Base-by-base conservation (phyloP, 345 rosid genomes). In the Erucastrum elatum region DNA sequence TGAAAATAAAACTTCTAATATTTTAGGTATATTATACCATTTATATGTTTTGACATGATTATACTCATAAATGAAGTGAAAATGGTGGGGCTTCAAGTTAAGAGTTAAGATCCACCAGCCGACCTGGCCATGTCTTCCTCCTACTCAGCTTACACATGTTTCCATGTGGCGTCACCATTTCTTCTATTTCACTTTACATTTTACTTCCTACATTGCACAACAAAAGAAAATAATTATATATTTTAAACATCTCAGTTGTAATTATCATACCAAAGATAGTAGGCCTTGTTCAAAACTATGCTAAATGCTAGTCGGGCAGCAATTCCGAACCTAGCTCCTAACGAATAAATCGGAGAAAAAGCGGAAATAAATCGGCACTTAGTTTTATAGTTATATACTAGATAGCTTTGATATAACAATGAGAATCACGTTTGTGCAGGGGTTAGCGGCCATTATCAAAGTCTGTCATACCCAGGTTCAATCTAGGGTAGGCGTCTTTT, bases 131-230 rank as follows among this genome's bases (percentile, higher is more conserved):
- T 58, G 63, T 78, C 82, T 77, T 71, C 72, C 82, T 72, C 82
- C 82, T 65, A 78, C 82, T 72, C 82, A 78, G 77, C 82, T 65
- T 65, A 78, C 82, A 78, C 82, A 78, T 78, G 77, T 78, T 72
- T 58, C 68, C 82, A 78, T 78, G 81, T 78, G 81, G 72, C 60
- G 77, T 56, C 67, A 65, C 72, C 67, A 65, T 58, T 29, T 77
- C 76, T 77, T 55, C 72, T 77, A 55, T 35, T 64, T n/a, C 35
- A 37, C 30, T 71, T 71, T 65, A 64, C 26, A 9, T 70, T 26
- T 13, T 26, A 4, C 4, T 29, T 33, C 6, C 13, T 12, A 4
- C 55, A 46, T 46, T 46, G 55, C 15, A 26, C 71, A 64, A 21
- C 21, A 64, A 17, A 2, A 29, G 33, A 0, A 33, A 74, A 6